Percentiles rank a stretch among this genome's conserved stretches.
These are phyloP conservation scores for Nelumbo lutea DNA, from an alignment of 164 flowering plant genomes.

Conservation along the genomic window DNA sequence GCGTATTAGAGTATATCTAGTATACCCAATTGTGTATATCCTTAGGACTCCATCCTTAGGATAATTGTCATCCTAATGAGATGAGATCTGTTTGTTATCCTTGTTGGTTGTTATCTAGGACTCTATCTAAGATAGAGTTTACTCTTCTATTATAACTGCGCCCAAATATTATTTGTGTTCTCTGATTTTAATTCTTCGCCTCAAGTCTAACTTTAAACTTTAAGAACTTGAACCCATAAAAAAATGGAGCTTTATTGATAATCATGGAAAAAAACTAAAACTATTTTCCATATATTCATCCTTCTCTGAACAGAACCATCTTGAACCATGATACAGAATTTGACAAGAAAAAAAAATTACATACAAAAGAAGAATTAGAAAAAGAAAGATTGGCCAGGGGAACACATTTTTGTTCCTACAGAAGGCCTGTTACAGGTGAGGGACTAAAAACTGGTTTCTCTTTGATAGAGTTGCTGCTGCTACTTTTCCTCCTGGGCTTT, in stretches of 20 bases:
- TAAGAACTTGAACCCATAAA: not conserved
- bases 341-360: not conserved
- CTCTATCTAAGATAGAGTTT: no score
- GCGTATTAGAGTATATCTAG: no score
- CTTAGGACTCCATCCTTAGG: no score
- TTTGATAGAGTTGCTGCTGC: conserved; percentile 39
- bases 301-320: not conserved
- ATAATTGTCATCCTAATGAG: no score
- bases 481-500: conserved; percentile 84
- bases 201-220: no score
- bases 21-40: no score
- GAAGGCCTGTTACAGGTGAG: conserved; percentile 61
- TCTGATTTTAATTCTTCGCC: no score
- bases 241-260: conserved; percentile 9
- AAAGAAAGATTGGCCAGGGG: not conserved
- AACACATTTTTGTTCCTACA: conserved; percentile 20
- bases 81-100: no score
- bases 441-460: conserved; percentile 59
- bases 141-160: no score
- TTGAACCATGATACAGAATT: conserved; percentile 11
- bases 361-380: conserved; percentile 9
- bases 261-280: not conserved
- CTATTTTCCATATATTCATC: not conserved
- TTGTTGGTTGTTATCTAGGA: no score
- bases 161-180: no score